phyloP scores from a whole-genome alignment of 2,329 filamentous ascomycete genomes.

The Aspergillus uvarum region DNA sequence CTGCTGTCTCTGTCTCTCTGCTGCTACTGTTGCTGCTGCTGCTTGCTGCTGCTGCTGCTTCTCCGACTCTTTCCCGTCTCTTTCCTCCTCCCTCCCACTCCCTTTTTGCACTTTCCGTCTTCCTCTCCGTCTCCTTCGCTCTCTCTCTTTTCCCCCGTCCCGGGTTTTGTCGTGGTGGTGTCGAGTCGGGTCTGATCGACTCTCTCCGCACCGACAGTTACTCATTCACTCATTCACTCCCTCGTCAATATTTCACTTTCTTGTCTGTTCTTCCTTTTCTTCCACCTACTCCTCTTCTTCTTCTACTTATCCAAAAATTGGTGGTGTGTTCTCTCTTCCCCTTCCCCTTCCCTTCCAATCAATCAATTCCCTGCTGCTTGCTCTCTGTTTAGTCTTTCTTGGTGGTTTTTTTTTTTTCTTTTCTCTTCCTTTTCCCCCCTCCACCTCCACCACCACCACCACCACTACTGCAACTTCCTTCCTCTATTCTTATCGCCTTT shows the following conservation, averaged over 20 bases:
- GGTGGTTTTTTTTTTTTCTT: background rate
- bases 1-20: no score
- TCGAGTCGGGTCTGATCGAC: no score
- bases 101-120: conserved; percentile 5
- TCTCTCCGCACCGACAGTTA: no score
- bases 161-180: no score
- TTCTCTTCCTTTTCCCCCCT: background rate
- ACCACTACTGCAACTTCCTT: background rate
- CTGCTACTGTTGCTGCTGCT: no score
- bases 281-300: background rate
- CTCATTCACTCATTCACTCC: no score
- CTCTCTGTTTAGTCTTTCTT: no score
- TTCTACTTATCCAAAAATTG: no score
- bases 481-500: conserved; percentile 9
- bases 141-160: background rate
- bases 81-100: background rate
- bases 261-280: no score
- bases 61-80: background rate
- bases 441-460: background rate
- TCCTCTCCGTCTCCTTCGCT: conserved; percentile 1
- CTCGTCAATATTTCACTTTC: no score
- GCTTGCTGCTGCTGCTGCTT: background rate
- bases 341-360: conserved; percentile 4
- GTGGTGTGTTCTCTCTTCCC: background rate
- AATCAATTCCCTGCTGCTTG: background rate